Evolutionary conservation across 345 rosid species (phyloP), one percentile per base, ranked within the genome.

Genomic region (Eucalyptus sideroxylon): DNA sequence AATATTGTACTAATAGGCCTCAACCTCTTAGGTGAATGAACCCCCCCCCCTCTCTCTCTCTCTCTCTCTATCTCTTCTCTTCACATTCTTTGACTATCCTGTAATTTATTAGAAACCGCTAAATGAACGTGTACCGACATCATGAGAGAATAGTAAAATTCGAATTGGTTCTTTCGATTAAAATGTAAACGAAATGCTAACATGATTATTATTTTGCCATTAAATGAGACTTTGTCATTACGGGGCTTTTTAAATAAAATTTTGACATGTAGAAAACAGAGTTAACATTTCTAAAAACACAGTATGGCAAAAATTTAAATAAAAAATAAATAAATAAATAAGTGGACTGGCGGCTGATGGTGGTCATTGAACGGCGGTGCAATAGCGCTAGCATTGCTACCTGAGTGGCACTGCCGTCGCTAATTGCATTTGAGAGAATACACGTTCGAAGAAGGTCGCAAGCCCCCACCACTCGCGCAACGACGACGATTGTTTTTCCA

Each of bases 371-470:
- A 13, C 13, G n/a, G 65, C 14, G 1, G 65, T 59, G 30, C 65
- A 24, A 11, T 24, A 24, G 65, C 12, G 4, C 24, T 59, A 59
- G 65, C 65, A 26, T 59, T 59, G 65, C 6, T 27, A 59, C 65
- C 2, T 24, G 14, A 27, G 65, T 59, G 65, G n/a, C 14, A 59
- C 30, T 59, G 4, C 15, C 2, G 7, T 59, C 65, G 14, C 30
- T 5, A 14, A 60, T 30, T 26, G 67, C 14, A 4, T 47, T 47
- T 47, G 14, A 47, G 50, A 47, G 50, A 47, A 11, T 47, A 47
- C 50, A 47, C 0, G 50, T 14, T 47, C 50, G 1, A 4, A 47
- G 50, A 11, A 12, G 65, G 6, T 59, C 14, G 0, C 4, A 5
- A 62, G 16, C 69, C 17, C 34, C 17, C 31, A 27, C 31, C 69